phyloP scores from a whole-genome alignment of 805 yeast genomes.

The Candida xyloterini region DNA sequence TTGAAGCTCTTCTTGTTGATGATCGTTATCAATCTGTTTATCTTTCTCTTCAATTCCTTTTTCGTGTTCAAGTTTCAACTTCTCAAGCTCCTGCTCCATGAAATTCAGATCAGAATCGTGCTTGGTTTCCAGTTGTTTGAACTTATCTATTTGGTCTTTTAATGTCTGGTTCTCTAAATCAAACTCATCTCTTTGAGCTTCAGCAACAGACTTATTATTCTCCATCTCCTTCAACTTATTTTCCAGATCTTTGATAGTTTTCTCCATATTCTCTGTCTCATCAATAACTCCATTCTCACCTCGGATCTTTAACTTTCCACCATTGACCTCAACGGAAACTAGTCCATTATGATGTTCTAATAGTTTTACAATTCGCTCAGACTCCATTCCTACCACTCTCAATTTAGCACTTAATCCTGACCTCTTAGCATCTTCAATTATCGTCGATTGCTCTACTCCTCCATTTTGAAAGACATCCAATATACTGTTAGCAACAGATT shows the following conservation, averaged over 20 bases:
- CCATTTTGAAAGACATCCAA: conserved; percentile 7
- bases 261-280: neutral
- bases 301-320: conserved; percentile 9
- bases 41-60: neutral
- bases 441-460: neutral
- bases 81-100: neutral
- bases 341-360: conserved; percentile 12
- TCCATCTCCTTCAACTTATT: neutral
- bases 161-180: neutral
- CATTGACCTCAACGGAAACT: conserved; percentile 13
- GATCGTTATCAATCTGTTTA: neutral
- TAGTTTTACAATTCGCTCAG: neutral
- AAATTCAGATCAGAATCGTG: neutral
- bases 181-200: neutral
- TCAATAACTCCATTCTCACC: neutral
- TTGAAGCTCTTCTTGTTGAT: neutral
- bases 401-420: conserved; percentile 5
- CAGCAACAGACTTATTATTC: neutral
- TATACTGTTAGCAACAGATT: conserved; percentile 12
- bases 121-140: neutral
- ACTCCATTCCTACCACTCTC: conserved; percentile 3
- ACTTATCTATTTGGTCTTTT: neutral
- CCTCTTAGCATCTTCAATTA: conserved; percentile 1
- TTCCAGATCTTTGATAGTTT: neutral
- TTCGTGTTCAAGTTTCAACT: neutral